Conservation (phyloP, 352 stramenopile species). For the Albugo candida region DNA sequence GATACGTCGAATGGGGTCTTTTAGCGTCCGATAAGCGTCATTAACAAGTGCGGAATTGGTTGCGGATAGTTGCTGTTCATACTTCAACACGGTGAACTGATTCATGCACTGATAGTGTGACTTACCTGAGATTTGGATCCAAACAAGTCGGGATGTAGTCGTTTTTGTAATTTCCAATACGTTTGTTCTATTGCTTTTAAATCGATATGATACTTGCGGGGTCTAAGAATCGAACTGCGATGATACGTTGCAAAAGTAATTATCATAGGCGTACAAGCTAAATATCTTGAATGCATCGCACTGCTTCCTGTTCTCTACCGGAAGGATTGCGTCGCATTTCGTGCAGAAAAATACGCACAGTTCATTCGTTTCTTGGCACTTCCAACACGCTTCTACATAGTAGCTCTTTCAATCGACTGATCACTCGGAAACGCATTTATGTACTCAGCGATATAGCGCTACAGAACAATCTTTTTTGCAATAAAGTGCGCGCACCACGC, state of each 20-base stretch:
- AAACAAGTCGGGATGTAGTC: conserved; percentile 66
- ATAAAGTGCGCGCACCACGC: background rate
- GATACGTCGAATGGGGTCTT: conserved; percentile 63
- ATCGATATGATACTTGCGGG: too few species aligned
- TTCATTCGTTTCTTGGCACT: conserved; percentile 61
- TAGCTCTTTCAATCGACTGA: background rate
- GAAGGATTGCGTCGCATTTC: conserved; percentile 58
- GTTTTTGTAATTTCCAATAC: conserved; percentile 78
- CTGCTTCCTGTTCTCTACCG: conserved; percentile 25
- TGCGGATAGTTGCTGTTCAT: conserved; percentile 59
- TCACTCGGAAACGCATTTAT: too few species aligned
- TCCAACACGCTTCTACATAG: conserved; percentile 37
- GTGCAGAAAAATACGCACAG: conserved; percentile 74
- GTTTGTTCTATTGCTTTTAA: conserved; percentile 37
- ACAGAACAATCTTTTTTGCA: background rate
- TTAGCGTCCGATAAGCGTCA: conserved; percentile 75
- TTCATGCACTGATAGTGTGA: background rate
- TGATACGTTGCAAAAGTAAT: too few species aligned
- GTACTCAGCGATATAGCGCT: too few species aligned
- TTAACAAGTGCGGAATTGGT: conserved; percentile 68
- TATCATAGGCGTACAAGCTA: conserved; percentile 27
- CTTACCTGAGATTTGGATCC: conserved; percentile 67
- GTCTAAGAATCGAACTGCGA: too few species aligned
- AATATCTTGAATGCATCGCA: conserved; percentile 81
- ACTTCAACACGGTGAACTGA: conserved; percentile 14